Evolutionary conservation across 1,284 basidiomycete genomes (phyloP).

Genomic region (Veloboletus limbatus): DNA sequence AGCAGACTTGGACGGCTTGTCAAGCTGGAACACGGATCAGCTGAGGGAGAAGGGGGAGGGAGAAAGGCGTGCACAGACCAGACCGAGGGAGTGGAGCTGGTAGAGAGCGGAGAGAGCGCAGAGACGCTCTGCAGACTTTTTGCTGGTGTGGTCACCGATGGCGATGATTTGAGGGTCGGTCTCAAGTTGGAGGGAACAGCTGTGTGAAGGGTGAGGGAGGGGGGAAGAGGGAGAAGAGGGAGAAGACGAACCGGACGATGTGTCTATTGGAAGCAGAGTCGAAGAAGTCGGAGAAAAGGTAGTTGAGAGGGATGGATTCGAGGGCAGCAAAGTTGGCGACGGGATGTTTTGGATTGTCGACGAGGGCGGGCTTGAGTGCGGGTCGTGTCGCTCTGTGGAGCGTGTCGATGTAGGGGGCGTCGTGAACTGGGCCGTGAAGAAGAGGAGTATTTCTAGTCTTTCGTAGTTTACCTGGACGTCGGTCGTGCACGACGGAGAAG

Average conservation of each 20-base stretch:
- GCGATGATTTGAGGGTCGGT: constrained; percentile 47
- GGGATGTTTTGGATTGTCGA: constrained; percentile 46
- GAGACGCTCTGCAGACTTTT: constrained; percentile 73
- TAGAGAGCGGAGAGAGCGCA: constrained; percentile 73
- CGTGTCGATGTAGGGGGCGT: constrained; percentile 22
- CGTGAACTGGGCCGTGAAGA: constrained; percentile 24
- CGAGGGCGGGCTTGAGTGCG: constrained; percentile 33
- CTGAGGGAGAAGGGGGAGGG: not conserved
- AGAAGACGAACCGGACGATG: constrained; percentile 25
- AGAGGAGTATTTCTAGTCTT: constrained; percentile 2
- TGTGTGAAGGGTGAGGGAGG: constrained; percentile 25
- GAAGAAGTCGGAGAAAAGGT: constrained; percentile 15
- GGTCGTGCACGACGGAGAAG: not conserved
- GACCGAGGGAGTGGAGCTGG: constrained; percentile 59
- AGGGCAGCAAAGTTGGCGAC: constrained; percentile 37
- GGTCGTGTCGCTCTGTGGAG: constrained; percentile 3
- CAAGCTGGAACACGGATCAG: constrained; percentile 21
- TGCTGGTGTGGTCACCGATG: constrained; percentile 61
- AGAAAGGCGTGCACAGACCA: constrained; percentile 41
- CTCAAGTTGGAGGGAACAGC: constrained; percentile 47
- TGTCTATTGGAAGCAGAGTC: constrained; percentile 15
- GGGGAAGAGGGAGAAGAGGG: no score
- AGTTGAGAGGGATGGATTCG: constrained; percentile 14
- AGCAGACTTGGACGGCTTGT: constrained; percentile 29
- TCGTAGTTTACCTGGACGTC: constrained; percentile 17